phyloP scores from a whole-genome alignment of 768 basidiomycete species.

The Amanita rimosa region DNA sequence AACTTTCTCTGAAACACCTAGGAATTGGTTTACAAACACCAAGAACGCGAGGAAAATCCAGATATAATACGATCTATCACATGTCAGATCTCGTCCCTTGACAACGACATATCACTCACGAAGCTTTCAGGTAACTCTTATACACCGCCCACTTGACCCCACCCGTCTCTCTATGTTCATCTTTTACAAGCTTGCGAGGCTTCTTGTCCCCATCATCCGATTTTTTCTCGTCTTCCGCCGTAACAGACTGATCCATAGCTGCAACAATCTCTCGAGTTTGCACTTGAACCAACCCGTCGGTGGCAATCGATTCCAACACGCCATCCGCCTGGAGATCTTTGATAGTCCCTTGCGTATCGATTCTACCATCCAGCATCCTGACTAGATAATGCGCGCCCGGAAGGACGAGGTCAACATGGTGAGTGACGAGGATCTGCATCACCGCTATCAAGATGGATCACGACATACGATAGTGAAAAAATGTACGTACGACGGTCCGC shows the following conservation, averaged over 20 bases:
- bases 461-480: too few species aligned
- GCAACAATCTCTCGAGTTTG: slow-evolving; percentile 32
- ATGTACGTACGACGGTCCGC: slow-evolving; percentile 47
- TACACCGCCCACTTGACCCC: slow-evolving; percentile 74
- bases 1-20: slow-evolving; percentile 49
- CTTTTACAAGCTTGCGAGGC: slow-evolving; percentile 65
- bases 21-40: slow-evolving; percentile 37
- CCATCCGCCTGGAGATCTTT: slow-evolving; percentile 52
- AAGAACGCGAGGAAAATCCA: slow-evolving; percentile 43
- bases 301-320: slow-evolving; percentile 46
- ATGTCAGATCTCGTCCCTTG: too few species aligned
- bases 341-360: slow-evolving; percentile 59
- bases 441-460: background rate
- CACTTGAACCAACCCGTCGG: slow-evolving; percentile 37
- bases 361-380: slow-evolving; percentile 67
- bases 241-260: slow-evolving; percentile 16
- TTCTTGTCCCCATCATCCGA: slow-evolving; percentile 34
- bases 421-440: slow-evolving; percentile 54
- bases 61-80: slow-evolving; percentile 50
- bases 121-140: slow-evolving; percentile 58
- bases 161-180: slow-evolving; percentile 72
- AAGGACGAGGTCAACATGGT: slow-evolving; percentile 75
- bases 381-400: slow-evolving; percentile 60
- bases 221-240: slow-evolving; percentile 12
- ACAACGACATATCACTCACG: too few species aligned